Base-by-base conservation (phyloP, 1,139 yeast species). In the Kluyveromyces sp. region DNA sequence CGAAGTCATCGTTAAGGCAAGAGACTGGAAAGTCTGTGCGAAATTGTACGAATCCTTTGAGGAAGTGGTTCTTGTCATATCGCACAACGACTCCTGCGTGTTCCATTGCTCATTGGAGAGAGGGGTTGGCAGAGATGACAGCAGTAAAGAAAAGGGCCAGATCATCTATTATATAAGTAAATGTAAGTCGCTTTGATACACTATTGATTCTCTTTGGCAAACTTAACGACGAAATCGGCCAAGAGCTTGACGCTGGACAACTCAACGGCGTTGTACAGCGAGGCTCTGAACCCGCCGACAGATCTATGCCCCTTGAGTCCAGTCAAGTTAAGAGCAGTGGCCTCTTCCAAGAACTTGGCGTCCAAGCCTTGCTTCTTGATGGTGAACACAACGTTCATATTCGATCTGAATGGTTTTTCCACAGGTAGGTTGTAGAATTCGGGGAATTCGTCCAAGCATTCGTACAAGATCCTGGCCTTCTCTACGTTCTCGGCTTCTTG, bases 231-330 rank as follows among this genome's bases (percentile, higher is more conserved):
- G 57, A 77, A 85, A 31, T 72, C 67, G 33, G 73, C 80, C 54
- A 88, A 71, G 42, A 70, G 59, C 48, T 80, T 70, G 22, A 82
- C 83, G 53, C 92, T 79, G 39, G 74, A 71, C 42, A 78, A 69
- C 8, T 80, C 63, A 38, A 92, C 85, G 12, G 97, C 96, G 60
- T 92, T 92, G 65, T 92, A 86, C 46, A 88, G 71, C 12, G 96
- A 88, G 17, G 95, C 92, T 66, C 98, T 82, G 68, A 89, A 83
- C 33, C 98, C 98, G 39, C 97, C 97, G 39, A 92, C 97, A 8
- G 96, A 85, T 64, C 98, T 78, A 64, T 92, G 97, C 22, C 98
- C 98, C 68, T 89, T 87, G 57, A 92, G 73, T 3, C 96, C 97
- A 12, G 78, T 68, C 51, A 89, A 70, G 17, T 69, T 70, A 33